Evolutionary conservation across 2,329 filamentous ascomycete species (phyloP), one percentile per base, ranked within the genome.

Genomic region (Pleurostoma richardsiae): DNA sequence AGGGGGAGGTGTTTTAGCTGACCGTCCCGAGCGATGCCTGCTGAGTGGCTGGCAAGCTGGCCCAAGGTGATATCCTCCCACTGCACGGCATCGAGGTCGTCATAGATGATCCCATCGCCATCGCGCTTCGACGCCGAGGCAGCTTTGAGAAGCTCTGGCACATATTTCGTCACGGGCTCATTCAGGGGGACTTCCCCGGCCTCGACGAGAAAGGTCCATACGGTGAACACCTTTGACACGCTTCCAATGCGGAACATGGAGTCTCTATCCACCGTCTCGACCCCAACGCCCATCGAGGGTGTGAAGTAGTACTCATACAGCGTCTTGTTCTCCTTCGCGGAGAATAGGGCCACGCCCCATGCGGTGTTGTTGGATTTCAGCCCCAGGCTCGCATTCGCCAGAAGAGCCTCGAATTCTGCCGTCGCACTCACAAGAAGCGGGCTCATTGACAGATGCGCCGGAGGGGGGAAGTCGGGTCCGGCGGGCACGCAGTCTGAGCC

Each of bases 141-240:
- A n/a, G n/a, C n/a, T n/a, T n/a, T n/a, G n/a, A n/a, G n/a, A 44
- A 68, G 57, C 47, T 68, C 64, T 1, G 65, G 62, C 27, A 68
- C 45, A 44, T 60, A 64, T 40, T 61, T 57, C 3, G 64, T 65
- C 41, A 68, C 56, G 6, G 60, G 59, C 10, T 60, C 53, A 30
- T 63, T 57, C 45, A 62, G 66, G 39, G 56, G 47, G 7, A 51
- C 46, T 42, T 64, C 59, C 3, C 67, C 62, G 10, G 54, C 51
- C 45, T 64, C 56, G 28, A 60, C 53, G 11, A 71, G 53, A 39
- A 65, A 61, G 3, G 61, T 56, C 43, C 65, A 67, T 10, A 68
- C 58, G 1, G 59, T 64, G 49, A 68, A 56, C 5, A 69, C 52
- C 48, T 71, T 69, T 5, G 65, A 63, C 3, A 68, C 48, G 44